Conservation (phyloP, 768 basidiomycete species). For the Gautieria morchelliformis region DNA sequence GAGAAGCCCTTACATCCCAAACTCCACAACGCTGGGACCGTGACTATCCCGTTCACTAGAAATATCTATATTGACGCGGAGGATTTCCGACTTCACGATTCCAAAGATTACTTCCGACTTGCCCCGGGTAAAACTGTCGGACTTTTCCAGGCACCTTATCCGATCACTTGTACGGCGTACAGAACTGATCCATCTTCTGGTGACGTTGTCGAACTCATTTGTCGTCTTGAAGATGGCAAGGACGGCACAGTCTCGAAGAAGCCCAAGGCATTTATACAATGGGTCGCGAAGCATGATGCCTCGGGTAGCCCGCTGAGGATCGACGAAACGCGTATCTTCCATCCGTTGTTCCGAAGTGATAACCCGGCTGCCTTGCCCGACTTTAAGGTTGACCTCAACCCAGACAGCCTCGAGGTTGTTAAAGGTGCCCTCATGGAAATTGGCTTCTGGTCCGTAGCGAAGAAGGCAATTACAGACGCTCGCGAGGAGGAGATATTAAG, state of each 20-base stretch:
- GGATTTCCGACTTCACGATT: constrained; percentile 88
- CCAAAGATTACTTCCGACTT: constrained; percentile 93
- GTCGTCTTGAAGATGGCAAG: constrained; percentile 59
- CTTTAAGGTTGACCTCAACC: constrained; percentile 74
- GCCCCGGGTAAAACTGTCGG: constrained; percentile 98
- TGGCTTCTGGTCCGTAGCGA: constrained; percentile 81
- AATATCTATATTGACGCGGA: constrained; percentile 87
- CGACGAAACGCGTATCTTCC: constrained; percentile 87
- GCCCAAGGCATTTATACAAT: constrained; percentile 92
- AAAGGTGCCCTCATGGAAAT: constrained; percentile 78
- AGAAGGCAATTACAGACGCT: constrained; percentile 54
- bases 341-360: constrained; percentile 90
- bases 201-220: constrained; percentile 68
- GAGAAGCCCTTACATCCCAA: constrained; percentile 95
- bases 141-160: constrained; percentile 84
- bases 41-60: constrained; percentile 76
- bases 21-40: constrained; percentile 75
- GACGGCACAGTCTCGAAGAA: constrained; percentile 48
- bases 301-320: constrained; percentile 76
- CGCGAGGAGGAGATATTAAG: constrained; percentile 52
- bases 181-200: constrained; percentile 66
- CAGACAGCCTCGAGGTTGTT: constrained; percentile 71
- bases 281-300: constrained; percentile 80
- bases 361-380: constrained; percentile 68
- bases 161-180: constrained; percentile 89